Evolutionary conservation across 768 basidiomycete genomes (phyloP), one percentile per base, ranked within the genome.

Genomic region (Crepidotus variabilis): DNA sequence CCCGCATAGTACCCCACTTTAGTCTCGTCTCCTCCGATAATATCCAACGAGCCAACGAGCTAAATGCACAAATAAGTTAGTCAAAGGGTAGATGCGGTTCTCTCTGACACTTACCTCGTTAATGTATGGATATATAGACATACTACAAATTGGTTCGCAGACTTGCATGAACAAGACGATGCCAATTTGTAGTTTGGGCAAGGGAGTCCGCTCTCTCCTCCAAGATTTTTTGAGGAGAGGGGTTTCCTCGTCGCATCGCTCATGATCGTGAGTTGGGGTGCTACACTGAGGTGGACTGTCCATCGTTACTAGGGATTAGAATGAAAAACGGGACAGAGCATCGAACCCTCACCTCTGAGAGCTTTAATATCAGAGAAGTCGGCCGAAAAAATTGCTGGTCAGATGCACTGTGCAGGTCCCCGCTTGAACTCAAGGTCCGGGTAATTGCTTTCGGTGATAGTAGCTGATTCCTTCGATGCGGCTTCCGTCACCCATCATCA

Each of bases 1-100:
- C 84, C 86, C 21, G 83, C 85, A 63, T 87, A 88, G 61, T 87
- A 87, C 23, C 86, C 86, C 2, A 86, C 81, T 69, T 83, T 84
- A 50, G 75, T 73, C 45, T 82, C 78, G 56, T 88, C 83, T 20
- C 85, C 86, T 20, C 80, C 81, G 3, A 83, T 86, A 24, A 88
- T 73, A 35, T 78, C 83, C n/a, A 86, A 72, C 58, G 85, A 85
- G 24, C 78, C 72, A 34, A 88, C 77, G 18, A 87, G 76, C 85
- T 87, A 4, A 28, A 4, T 28, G 28, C 28, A 51, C 46, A 49
- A n/a, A 47, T 24, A 16, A 32, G 18, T 33, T 22, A 43, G 23
- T 57, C 18, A 52, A 33, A 34, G 47, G 14, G 24, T 33, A 24
- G 21, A 13, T 2, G 23, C 14, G 18, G 24, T 16, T 2, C 28